Percentiles rank a stretch among this genome's conserved stretches.
These are phyloP conservation scores for Zizania latifolia DNA, from an alignment of 176 grass and related monocot genomes.

Conservation along the genomic window DNA sequence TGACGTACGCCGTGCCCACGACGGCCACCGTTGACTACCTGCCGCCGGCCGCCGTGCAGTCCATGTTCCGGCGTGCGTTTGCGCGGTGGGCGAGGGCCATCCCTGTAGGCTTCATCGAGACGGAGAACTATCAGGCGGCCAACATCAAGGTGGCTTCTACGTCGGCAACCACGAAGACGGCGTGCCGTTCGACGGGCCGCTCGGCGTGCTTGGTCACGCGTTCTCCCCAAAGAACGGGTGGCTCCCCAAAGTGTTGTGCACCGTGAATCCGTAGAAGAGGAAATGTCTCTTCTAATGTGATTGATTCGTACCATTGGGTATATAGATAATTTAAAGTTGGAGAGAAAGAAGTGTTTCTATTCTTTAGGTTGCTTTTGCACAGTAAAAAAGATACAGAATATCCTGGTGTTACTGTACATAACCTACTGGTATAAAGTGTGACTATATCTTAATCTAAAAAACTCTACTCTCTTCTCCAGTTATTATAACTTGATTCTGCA, in stretches of 20 bases:
- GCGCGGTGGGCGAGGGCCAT: slow-evolving; percentile 70
- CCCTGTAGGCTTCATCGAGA: slow-evolving; percentile 65
- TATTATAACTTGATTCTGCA: too few species aligned
- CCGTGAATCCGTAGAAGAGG: too few species aligned
- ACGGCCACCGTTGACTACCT: slow-evolving; percentile 57
- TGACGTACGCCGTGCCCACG: slow-evolving; percentile 63
- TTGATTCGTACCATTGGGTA: too few species aligned
- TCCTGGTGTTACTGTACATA: too few species aligned
- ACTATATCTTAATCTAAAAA: too few species aligned
- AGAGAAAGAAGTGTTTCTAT: not conserved
- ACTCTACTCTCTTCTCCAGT: too few species aligned
- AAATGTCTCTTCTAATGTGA: too few species aligned
- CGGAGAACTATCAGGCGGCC: slow-evolving; percentile 40
- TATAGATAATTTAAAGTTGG: too few species aligned
- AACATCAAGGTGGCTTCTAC: slow-evolving; percentile 77
- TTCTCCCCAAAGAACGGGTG: slow-evolving; percentile 76
- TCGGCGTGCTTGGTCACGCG: slow-evolving; percentile 77
- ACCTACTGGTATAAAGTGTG: too few species aligned
- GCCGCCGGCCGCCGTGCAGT: slow-evolving; percentile 27
- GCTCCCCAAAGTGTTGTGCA: too few species aligned
- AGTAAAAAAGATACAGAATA: too few species aligned
- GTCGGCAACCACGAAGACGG: slow-evolving; percentile 72
- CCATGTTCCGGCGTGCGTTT: slow-evolving; percentile 64
- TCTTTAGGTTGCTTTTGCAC: not conserved
- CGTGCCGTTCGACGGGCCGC: slow-evolving; percentile 75